Percentiles rank a stretch among this genome's conserved stretches.
phyloP scores from a whole-genome alignment of 371 early-diverging fungal genomes.

The Apophysomyces sp. region DNA sequence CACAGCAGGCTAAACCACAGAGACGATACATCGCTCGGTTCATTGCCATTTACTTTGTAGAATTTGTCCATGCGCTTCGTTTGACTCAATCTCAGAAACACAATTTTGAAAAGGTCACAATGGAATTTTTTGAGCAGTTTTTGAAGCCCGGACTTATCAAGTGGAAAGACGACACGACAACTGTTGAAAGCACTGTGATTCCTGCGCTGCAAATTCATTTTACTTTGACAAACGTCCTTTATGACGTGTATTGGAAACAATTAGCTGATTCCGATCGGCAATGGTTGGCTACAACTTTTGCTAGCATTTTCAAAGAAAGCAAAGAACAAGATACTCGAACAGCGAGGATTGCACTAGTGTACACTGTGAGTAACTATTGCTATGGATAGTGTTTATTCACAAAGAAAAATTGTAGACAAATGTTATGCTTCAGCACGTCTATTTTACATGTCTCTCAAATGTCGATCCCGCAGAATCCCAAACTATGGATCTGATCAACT shows the following conservation, averaged over 20 bases:
- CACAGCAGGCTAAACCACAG: not conserved
- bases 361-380: constrained; percentile 7
- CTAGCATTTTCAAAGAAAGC: not conserved
- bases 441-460: constrained; percentile 14
- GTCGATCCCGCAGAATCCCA: not conserved
- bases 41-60: constrained; percentile 34
- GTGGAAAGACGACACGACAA: constrained; percentile 8
- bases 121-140: constrained; percentile 17
- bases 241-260: constrained; percentile 37
- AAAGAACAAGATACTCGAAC: not conserved
- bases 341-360: constrained; percentile 6
- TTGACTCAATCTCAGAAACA: constrained; percentile 38
- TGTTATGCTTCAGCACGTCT: constrained; percentile 36
- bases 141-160: constrained; percentile 20
- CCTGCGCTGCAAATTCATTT: constrained; percentile 55
- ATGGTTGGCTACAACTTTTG: constrained; percentile 9
- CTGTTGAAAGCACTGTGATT: constrained; percentile 13
- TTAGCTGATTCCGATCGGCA: constrained; percentile 7
- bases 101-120: constrained; percentile 13
- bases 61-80: constrained; percentile 45
- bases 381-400: not conserved
- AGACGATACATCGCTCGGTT: constrained; percentile 16
- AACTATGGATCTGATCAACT: constrained; percentile 13
- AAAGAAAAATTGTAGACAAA: constrained; percentile 20
- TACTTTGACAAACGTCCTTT: constrained; percentile 41